Percentiles rank a stretch among this genome's conserved stretches.
phyloP scores from a whole-genome alignment of 768 basidiomycete genomes.

The Leucogyrophana mollusca region DNA sequence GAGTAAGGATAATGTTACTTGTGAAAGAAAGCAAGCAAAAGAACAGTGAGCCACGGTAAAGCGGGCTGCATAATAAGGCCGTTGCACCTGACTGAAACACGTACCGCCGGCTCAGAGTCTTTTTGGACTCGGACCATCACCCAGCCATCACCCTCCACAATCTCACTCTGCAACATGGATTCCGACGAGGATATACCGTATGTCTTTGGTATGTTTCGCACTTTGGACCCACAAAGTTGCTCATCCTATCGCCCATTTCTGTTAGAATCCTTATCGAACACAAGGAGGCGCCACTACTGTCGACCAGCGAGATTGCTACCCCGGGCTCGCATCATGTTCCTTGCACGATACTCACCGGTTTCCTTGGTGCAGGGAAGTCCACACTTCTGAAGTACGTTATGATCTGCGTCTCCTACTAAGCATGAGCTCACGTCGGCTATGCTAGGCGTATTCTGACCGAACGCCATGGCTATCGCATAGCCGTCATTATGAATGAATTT shows the following conservation, averaged over 20 bases:
- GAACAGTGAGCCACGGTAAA: neutral
- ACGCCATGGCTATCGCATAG: constrained; percentile 92
- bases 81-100: too few relatives aligned
- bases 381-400: constrained; percentile 77
- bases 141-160: too few relatives aligned
- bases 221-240: constrained; percentile 6
- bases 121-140: too few relatives aligned
- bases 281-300: neutral
- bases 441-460: constrained; percentile 85
- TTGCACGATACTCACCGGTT: constrained; percentile 92
- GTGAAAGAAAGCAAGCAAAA: constrained; percentile 1
- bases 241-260: constrained; percentile 6
- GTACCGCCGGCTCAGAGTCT: too few relatives aligned
- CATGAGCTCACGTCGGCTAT: neutral
- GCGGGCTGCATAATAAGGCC: too few relatives aligned
- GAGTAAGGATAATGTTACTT: constrained; percentile 16
- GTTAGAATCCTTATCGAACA: constrained; percentile 33
- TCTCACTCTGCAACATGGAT: too few relatives aligned
- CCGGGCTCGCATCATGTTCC: constrained; percentile 53
- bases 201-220: constrained; percentile 20
- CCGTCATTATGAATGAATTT: constrained; percentile 98
- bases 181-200: constrained; percentile 63
- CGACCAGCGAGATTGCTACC: neutral
- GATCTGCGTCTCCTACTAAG: neutral
- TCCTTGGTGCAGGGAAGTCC: constrained; percentile 93